Conservation (phyloP, 768 basidiomycete species). For the Phanerochaete carnosa region DNA sequence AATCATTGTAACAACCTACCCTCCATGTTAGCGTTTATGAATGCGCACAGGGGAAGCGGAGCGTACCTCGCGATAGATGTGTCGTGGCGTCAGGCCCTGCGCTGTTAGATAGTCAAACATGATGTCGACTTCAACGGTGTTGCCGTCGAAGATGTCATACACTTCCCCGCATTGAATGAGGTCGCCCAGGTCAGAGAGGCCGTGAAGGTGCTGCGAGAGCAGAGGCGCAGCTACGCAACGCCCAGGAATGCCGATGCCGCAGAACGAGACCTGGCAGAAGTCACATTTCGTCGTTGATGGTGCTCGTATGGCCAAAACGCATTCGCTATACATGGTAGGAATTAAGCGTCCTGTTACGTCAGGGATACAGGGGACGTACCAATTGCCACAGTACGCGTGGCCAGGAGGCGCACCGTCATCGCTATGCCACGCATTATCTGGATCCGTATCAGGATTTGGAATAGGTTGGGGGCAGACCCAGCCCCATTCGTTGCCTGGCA, state of each 20-base stretch:
- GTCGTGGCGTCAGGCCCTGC: constrained; percentile 58
- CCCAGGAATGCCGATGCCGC: constrained; percentile 73
- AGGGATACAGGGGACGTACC: constrained; percentile 39
- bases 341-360: not conserved
- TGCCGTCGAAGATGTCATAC: constrained; percentile 80
- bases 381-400: constrained; percentile 79
- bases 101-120: constrained; percentile 77
- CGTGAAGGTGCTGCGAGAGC: constrained; percentile 62
- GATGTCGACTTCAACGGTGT: constrained; percentile 78
- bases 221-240: constrained; percentile 66
- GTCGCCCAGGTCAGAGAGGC: constrained; percentile 64
- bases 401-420: constrained; percentile 80
- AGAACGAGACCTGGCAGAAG: constrained; percentile 79
- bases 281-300: constrained; percentile 83
- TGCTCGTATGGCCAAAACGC: constrained; percentile 64
- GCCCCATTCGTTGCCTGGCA: constrained; percentile 64
- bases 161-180: constrained; percentile 69
- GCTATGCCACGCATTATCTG: constrained; percentile 71
- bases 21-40: not conserved
- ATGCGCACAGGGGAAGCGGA: not conserved
- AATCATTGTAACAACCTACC: constrained; percentile 60
- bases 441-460: constrained; percentile 62
- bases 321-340: constrained; percentile 51
- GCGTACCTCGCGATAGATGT: constrained; percentile 74
- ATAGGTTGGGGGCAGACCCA: constrained; percentile 85